A percentile compares a stretch with the other conserved stretches of the same genome.
Evolutionary conservation across 495 filamentous ascomycete genomes (phyloP).

Genomic region (Oleoguttula mirabilis): DNA sequence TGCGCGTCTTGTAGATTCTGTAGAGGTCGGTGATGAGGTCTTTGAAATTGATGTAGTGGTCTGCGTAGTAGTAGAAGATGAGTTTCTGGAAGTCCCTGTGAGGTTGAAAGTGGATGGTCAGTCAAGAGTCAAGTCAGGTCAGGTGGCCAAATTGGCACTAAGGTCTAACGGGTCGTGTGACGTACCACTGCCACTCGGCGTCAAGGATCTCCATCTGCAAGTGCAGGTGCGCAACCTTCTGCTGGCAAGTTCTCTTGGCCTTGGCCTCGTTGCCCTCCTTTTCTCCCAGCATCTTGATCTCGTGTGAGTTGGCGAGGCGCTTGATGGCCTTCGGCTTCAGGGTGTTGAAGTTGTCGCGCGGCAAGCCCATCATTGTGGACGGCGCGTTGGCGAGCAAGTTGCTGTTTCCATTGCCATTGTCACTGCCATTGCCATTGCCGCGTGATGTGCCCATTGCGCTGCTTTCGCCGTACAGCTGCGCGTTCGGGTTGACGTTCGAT

Average conservation of each 20-base stretch:
- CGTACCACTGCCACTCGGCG: constrained; percentile 98
- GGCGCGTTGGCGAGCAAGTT: constrained; percentile 6
- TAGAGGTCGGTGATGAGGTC: constrained; percentile 92
- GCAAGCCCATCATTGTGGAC: constrained; percentile 24
- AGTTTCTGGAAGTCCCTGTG: constrained; percentile 95
- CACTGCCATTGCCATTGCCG: too few relatives aligned
- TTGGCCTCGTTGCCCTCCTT: constrained; percentile 98
- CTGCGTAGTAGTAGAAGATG: constrained; percentile 97
- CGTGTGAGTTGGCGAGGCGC: constrained; percentile 78
- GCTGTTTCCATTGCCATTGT: constrained; percentile 3
- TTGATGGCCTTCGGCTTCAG: constrained; percentile 94
- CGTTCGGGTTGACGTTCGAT: constrained; percentile 18
- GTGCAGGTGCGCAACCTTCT: constrained; percentile 88
- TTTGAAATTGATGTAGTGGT: constrained; percentile 98
- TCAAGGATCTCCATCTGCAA: constrained; percentile 97
- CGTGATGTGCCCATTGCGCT: constrained; percentile 1
- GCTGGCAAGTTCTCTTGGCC: constrained; percentile 88
- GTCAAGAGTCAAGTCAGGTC: background rate
- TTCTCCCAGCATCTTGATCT: constrained; percentile 73
- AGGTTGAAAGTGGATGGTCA: constrained; percentile 7
- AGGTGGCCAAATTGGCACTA: background rate
- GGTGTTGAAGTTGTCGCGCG: constrained; percentile 37
- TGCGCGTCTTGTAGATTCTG: constrained; percentile 96
- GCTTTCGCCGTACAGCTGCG: constrained; percentile 15
- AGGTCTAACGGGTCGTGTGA: constrained; percentile 2